Base-by-base conservation (phyloP, 495 filamentous ascomycete genomes). In the Xylaria scruposa region DNA sequence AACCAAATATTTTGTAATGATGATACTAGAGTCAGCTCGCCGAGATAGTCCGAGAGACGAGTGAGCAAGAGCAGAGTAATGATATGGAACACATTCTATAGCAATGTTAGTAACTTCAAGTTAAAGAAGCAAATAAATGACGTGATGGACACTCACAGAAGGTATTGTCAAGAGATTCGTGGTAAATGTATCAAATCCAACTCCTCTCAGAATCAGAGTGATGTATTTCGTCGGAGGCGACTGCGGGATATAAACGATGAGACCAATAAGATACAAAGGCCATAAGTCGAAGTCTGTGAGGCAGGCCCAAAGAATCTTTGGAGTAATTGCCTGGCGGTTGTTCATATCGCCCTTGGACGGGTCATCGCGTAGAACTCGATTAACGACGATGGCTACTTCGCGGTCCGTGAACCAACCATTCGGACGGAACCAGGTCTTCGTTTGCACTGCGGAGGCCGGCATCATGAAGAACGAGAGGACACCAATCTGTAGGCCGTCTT, bases 141-240 rank as follows among this genome's bases (percentile, higher is more conserved):
- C 13, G 2, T 26, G 19, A 29, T 33, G 1, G 5, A 13, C 17
- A 59, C 53, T 40, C 31, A 61, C 77, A 62, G 74, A 81, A 5
- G 91, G 92, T 44, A 94, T 92, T 4, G 87, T 90, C 36, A 94
- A 79, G 38, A 95, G 79, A 72, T 93, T 94, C 4, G 90, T 90
- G 7, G 88, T 79, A 70, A 94, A 91, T 1, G 91, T 90, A 63
- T 81, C 81, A 78, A 92, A 94, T 0, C 90, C 90, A 1, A 91
- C 79, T 0, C 83, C 82, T 65, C 86, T 83, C 29, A 93, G 78
- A 13, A 87, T 85, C 1, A 94, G 83, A 0, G 91, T 93, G 61
- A 93, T 81, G 69, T 94, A 94, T 19, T 73, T 82, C 5, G 79
- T 83, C 8, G 85, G 84, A 0, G 90, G 89, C 0, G 81, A 80